Base-by-base conservation (phyloP, 2,329 filamentous ascomycete species). In the Epichloe glyceriae region DNA sequence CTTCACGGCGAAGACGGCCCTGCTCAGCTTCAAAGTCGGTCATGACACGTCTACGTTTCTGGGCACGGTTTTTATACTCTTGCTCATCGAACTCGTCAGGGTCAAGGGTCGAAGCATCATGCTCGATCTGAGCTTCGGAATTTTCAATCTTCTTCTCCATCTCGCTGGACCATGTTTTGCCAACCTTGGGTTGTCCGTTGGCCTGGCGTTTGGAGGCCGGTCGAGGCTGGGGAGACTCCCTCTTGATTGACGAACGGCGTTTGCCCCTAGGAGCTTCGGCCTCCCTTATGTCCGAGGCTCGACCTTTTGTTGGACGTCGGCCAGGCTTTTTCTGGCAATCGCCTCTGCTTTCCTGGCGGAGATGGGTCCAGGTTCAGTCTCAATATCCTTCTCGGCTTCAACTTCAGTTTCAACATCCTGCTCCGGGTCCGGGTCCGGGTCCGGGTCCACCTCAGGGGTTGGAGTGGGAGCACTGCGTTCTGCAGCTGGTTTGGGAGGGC, bases 41-140 rank as follows among this genome's bases (percentile, higher is more conserved):
- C 52, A 88, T 73, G 35, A 88, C 78, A 19, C 82, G 70, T 34
- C 79, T 78, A 47, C 89, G 85, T 67, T 89, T 93, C 54, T 76
- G 75, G 37, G 72, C 58, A 56, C 71, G 71, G 68, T 85, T 63
- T 69, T 78, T 64, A 65, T 75, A 83, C 6, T 70, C 64, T 5
- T 66, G 58, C 43, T 71, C 67, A 40, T 70, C 67, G 37, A 71
- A 71, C 40, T 74, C 72, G 10, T 65, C 54, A 1, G 66, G 61
- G 30, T 74, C 70, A 12, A 72, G 62, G 35, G 71, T 69, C 17
- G 69, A 63, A 39, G 62, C 88, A 38, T 67, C 64, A 30, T 64
- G 64, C 12, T 76, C 74, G 6, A 76, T 67, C 51, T 70, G 66
- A 5, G 64, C 64, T 51, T 69, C 67, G 5, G 62, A 58, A 22